Evolutionary conservation across 2,329 filamentous ascomycete species (phyloP), one percentile per base, ranked within the genome.

Genomic region (Sphaerostilbella broomeana): DNA sequence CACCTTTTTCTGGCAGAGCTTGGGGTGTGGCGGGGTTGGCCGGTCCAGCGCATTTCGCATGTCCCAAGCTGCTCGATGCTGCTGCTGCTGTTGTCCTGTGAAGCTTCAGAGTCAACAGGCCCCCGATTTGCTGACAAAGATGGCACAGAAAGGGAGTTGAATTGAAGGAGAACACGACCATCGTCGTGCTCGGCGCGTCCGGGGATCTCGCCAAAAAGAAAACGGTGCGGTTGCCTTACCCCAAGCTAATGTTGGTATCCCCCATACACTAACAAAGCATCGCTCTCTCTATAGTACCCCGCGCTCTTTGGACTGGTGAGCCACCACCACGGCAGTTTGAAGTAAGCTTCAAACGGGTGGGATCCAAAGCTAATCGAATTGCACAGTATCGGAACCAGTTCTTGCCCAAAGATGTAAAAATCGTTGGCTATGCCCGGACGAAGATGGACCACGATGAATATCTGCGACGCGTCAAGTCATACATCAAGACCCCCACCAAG

Each of bases 161-260:
- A 79, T 82, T 98, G 60, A 98, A 95, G 76, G 87, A 97, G 61
- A 94, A 98, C 76, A 98, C 92, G 51, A 79, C 89, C 61, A 94
- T 98, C 58, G 78, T 98, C 57, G 92, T 98, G 56, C 81, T 98
- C 52, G 92, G 92, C 58, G 92, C 92, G 51, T 98, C 92, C 38
- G 92, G 92, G 58, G 92, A 98, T 74, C 72, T 98, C 52, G 92
- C 92, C 36, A 98, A 98, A 78, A 98, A 98, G 83, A 98, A 98
- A 82, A 98, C 92, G 31, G 88, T 94, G 69, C 63, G 79, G 33
- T 40, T 36, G 36, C 31, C 27, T 46, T 43, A 28, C 40, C 38
- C 41, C 35, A 24, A 50, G 41, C 40, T 35, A 44, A 39, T 32
- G 39, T 38, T 28, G 38, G 22, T 31, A 25, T 31, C 22, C 20